phyloP scores from a whole-genome alignment of 768 basidiomycete species.

The Lentinula sp. region DNA sequence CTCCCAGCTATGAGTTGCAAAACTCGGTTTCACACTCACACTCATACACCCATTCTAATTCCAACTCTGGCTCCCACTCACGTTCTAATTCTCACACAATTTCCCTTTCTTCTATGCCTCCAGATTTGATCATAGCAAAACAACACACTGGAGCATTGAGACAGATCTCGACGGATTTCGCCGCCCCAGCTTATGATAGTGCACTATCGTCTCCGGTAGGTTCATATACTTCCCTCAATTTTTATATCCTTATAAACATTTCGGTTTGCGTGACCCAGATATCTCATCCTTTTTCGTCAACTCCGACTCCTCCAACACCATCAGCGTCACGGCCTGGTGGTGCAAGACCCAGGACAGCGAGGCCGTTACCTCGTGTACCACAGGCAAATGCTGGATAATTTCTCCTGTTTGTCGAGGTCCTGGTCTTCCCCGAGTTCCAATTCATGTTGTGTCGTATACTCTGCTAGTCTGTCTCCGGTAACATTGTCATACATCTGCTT shows the following conservation, averaged over 20 bases:
- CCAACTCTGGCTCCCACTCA: not conserved
- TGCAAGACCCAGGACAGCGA: not conserved
- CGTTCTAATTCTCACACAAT: not conserved
- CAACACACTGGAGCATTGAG: not conserved
- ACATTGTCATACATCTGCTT: not conserved
- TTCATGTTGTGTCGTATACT: not conserved
- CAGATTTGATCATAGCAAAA: not conserved
- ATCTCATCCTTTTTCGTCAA: not conserved
- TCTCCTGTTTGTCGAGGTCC: not conserved
- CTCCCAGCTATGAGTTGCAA: conserved; percentile 5
- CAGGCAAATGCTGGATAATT: not conserved
- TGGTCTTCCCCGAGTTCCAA: not conserved
- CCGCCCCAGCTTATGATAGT: not conserved
- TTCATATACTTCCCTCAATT: not conserved
- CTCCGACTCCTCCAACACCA: not conserved
- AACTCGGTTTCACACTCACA: not conserved
- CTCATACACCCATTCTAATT: not conserved
- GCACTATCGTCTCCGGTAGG: not conserved
- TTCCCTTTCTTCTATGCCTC: not conserved
- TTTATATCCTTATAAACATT: not conserved
- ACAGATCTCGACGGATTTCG: not conserved
- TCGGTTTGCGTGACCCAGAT: not conserved
- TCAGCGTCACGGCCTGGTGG: not conserved
- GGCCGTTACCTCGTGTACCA: not conserved
- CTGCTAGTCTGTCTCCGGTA: not conserved